A percentile compares a stretch with the other conserved stretches of the same genome.
These are phyloP conservation scores for Oryza australiensis DNA, from an alignment of 176 grass and related monocot genomes.

Conservation along the genomic window DNA sequence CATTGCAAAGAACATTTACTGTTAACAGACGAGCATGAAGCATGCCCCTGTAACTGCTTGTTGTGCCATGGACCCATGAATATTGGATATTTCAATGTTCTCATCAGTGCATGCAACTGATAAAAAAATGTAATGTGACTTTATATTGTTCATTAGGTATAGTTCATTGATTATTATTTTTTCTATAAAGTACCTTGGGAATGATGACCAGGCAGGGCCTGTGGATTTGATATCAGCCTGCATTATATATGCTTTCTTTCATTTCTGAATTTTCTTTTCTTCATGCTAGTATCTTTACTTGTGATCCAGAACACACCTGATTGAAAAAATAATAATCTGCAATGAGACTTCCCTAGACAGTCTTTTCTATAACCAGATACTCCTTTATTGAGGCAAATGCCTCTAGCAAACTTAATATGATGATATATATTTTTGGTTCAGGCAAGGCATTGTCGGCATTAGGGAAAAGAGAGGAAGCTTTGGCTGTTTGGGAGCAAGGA, in stretches of 20 bases:
- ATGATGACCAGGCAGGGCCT: not conserved
- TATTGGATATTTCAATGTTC: not conserved
- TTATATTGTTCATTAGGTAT: not conserved
- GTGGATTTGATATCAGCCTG: not conserved
- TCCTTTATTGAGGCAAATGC: not conserved
- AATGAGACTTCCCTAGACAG: not conserved
- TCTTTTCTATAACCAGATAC: not conserved
- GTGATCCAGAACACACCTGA: not conserved
- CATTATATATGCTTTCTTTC: not conserved
- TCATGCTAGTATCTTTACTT: not conserved
- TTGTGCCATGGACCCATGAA: not conserved
- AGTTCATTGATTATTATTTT: not conserved
- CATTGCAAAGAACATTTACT: not conserved
- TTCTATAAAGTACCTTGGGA: not conserved
- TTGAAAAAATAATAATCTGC: not conserved
- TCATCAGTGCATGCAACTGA: not conserved
- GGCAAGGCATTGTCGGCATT: not conserved
- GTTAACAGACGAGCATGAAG: not conserved
- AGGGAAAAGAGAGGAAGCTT: conserved; percentile 77
- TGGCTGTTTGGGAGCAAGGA: conserved; percentile 81
- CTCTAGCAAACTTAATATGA: not conserved
- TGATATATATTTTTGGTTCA: not conserved
- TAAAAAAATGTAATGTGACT: not conserved
- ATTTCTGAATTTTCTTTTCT: not conserved
- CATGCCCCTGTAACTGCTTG: not conserved